Percentiles rank a stretch among this genome's conserved stretches.
These are phyloP conservation scores for Coemansia sp. DNA, from an alignment of 192 early-diverging fungal genomes.

Conservation along the genomic window DNA sequence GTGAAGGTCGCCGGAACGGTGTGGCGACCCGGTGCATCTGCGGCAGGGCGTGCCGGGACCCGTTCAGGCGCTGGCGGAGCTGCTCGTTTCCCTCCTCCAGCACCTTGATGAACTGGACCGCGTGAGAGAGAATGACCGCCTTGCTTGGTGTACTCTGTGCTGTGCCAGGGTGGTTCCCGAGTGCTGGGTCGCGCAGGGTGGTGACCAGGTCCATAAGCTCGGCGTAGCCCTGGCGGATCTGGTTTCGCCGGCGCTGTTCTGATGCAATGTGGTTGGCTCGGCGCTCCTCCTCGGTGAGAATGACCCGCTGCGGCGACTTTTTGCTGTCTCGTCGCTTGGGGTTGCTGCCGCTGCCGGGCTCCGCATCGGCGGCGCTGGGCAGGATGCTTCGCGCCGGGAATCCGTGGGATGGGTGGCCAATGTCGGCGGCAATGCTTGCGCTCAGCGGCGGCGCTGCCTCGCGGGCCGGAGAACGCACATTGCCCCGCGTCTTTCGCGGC, in stretches of 20 bases:
- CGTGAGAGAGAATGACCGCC: conserved; percentile 76
- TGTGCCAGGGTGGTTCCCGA: conserved; percentile 48
- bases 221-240: conserved; percentile 86
- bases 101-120: conserved; percentile 64
- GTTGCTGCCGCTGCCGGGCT: neutral
- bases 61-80: conserved; percentile 38
- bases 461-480: conserved; percentile 21
- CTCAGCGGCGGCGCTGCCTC: conserved; percentile 2
- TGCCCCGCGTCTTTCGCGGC: conserved; percentile 33
- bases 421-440: neutral
- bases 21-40: conserved; percentile 18
- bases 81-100: conserved; percentile 43
- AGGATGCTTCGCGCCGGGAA: neutral
- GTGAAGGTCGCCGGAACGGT: too few relatives aligned
- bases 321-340: conserved; percentile 28
- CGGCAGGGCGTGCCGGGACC: conserved; percentile 9
- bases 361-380: neutral
- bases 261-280: conserved; percentile 92
- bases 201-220: conserved; percentile 82
- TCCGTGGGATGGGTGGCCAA: too few relatives aligned
- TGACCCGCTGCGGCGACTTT: conserved; percentile 40
- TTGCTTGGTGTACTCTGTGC: conserved; percentile 76
- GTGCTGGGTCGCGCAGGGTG: conserved; percentile 51
- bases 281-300: conserved; percentile 86
- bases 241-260: conserved; percentile 86